Evolutionary conservation across 805 yeast species (phyloP), one percentile per base, ranked within the genome.

Genomic region (Ogataea methylovora): DNA sequence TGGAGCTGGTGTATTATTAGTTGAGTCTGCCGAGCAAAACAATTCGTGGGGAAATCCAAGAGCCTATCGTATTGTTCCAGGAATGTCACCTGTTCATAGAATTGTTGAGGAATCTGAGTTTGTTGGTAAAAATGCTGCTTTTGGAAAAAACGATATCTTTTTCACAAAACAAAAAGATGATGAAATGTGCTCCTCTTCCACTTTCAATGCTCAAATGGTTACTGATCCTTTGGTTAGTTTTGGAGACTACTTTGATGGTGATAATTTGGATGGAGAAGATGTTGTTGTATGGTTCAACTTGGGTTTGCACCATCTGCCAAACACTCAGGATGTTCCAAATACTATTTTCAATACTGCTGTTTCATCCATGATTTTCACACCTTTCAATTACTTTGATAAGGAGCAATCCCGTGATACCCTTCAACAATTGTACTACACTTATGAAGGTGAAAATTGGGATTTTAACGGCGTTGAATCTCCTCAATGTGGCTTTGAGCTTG

Each of bases 221-320:
- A 50, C 12, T 12, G 29, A 49, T 24, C 56, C 58, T 29, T 25
- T 39, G 14, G 49, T 50, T 13, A 31, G 46, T 21, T 51, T 52
- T 24, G 27, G 37, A 30, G 21, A 28, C 2, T 52, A 44, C 42
- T 37, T 52, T n/a, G 52, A 51, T 35, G 50, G 45, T 32, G 58
- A 51, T 28, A 39, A 30, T 27, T 20, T 51, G 18, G 48, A 35
- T 19, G 54, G 54, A 24, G 54, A 46, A 31, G 57, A 52, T 32
- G 29, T 52, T 17, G 57, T 52, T 16, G 45, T 43, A n/a, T 52
- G 57, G 57, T 38, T 51, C 28, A 52, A 48, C 38, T 31, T 52
- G 27, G 57, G 49, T 22, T 33, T 52, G 16, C 57, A 52, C 29
- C 57, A 52, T 32, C 40, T 52, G 30, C 57, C 57, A 39, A 51